Evolutionary conservation across 2,329 filamentous ascomycete genomes (phyloP).

Genomic region (Fusarium drepaniforme): DNA sequence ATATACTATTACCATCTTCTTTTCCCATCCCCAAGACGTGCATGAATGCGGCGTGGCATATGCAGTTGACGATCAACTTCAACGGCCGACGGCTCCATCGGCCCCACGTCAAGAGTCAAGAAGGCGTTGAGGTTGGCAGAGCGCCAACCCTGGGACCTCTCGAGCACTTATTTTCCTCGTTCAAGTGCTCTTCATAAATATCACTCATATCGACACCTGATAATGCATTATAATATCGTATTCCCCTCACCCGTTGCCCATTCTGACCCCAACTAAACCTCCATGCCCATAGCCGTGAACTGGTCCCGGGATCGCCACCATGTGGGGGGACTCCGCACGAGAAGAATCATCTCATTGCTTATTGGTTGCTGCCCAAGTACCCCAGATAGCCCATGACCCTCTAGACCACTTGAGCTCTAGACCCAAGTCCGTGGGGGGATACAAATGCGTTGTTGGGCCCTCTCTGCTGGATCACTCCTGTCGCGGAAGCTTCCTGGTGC

Average conservation of each 20-base stretch:
- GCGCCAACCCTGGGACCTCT: no score
- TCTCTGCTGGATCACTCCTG: background rate
- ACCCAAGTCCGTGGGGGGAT: conserved; percentile 16
- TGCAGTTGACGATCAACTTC: background rate
- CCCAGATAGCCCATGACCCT: conserved; percentile 10
- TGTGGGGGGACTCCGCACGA: conserved; percentile 21
- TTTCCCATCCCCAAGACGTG: background rate
- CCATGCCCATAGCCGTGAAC: conserved; percentile 7
- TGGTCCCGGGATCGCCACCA: conserved; percentile 20
- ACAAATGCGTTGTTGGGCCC: conserved; percentile 30
- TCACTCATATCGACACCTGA: background rate
- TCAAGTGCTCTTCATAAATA: background rate
- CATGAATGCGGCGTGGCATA: background rate
- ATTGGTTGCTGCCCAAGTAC: conserved; percentile 11
- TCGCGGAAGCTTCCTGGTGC: background rate
- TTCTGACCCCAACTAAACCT: background rate
- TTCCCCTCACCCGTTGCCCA: background rate
- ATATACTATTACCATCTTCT: background rate
- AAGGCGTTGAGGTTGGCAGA: no score
- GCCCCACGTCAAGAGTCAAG: background rate
- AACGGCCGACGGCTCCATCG: background rate
- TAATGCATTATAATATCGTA: background rate
- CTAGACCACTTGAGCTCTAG: conserved; percentile 7
- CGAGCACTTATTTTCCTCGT: no score
- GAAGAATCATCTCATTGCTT: background rate